Evolutionary conservation across 805 yeast species (phyloP), one percentile per base, ranked within the genome.

Genomic region (Candida sakaeoensis): DNA sequence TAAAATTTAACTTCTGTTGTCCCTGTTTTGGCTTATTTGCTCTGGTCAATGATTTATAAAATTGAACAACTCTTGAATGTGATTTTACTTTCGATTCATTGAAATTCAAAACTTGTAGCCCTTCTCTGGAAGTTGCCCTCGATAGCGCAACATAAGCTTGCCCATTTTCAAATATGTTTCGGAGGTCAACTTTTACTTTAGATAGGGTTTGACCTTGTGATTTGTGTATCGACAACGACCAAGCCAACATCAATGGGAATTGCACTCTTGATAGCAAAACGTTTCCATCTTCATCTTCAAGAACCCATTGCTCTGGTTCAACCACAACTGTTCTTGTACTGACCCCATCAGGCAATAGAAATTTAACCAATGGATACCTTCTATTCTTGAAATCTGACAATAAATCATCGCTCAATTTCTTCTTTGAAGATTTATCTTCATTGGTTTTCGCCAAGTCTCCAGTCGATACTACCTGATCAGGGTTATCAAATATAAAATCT

Each of bases 111-210:
- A 93, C 85, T 52, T 88, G 96, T 19, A 93, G 67, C 0, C 96
- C 96, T 3, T 79, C 79, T 51, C 95, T 72, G 16, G 84, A 75
- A 1, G 82, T 84, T 1, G 97, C 98, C 59, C 99, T 76, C 9
- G 96, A 86, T 23, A 93, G 65, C 0, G 98, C 99, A 22, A 93
- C 99, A 56, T 93, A 93, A 0, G 95, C 95, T 58, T 93, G 99
- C 0, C 99, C 99, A 39, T 78, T 80, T 55, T 90, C 98, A 60
- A 91, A 91, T 1, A 85, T 79, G 41, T 72, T 70, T 26, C 73
- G 68, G 45, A 91, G 70, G 57, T 93, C 95, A 5, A 91, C 95
- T 85, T 60, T 91, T 90, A 9, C 99, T 95, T 60, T 89, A 1
- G 55, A 58, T 30, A 58, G 44, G 1, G 98, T 90, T 58, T 93